phyloP scores from a whole-genome alignment of 1,139 yeast genomes.

The Blastobotrys elegans region DNA sequence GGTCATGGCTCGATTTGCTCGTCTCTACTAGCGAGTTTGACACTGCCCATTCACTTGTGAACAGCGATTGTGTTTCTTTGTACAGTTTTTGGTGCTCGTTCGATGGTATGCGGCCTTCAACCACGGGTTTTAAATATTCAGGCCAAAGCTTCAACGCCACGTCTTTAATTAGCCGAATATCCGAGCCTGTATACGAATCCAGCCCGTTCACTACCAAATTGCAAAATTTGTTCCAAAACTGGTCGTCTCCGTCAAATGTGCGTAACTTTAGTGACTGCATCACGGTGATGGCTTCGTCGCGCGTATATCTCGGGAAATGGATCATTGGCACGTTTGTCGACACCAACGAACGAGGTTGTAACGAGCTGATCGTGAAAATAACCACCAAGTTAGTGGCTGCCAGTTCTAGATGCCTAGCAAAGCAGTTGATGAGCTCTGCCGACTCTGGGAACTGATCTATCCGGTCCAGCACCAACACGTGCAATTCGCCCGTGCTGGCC shows the following conservation, averaged over 20 bases:
- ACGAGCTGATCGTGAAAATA: slow-evolving; percentile 36
- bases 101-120: slow-evolving; percentile 33
- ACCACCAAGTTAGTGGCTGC: slow-evolving; percentile 31
- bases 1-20: slow-evolving; percentile 17
- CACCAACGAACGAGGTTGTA: slow-evolving; percentile 44
- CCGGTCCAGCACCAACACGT: slow-evolving; percentile 54
- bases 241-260: slow-evolving; percentile 13
- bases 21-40: slow-evolving; percentile 23
- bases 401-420: slow-evolving; percentile 45
- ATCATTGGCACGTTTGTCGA: slow-evolving; percentile 49
- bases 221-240: slow-evolving; percentile 47
- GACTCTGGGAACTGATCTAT: slow-evolving; percentile 51
- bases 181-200: slow-evolving; percentile 51
- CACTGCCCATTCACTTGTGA: slow-evolving; percentile 42
- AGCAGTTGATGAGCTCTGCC: slow-evolving; percentile 42
- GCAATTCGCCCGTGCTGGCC: slow-evolving; percentile 32
- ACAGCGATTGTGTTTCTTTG: slow-evolving; percentile 40
- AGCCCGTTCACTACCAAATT: slow-evolving; percentile 50
- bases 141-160: slow-evolving; percentile 49
- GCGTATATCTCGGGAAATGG: slow-evolving; percentile 44
- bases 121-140: slow-evolving; percentile 42
- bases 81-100: slow-evolving; percentile 47
- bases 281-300: slow-evolving; percentile 40
- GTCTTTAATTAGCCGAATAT: slow-evolving; percentile 42
- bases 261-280: slow-evolving; percentile 4